Evolutionary conservation across 202 grass and related monocot species (phyloP).

Genomic region (Cymbopogon flexuosus): DNA sequence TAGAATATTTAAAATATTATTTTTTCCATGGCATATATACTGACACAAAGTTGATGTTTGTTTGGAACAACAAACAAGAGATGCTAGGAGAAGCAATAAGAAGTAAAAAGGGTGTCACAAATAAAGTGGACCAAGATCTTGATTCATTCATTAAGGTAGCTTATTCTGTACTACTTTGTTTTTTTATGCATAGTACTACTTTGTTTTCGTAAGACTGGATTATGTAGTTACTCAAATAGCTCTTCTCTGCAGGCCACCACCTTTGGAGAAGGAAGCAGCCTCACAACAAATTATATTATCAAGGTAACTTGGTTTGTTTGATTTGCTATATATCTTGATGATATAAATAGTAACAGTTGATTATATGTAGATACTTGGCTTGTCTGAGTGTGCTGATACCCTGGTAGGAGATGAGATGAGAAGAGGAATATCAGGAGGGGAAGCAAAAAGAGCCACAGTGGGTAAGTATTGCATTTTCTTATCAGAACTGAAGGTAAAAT

Average conservation of each 20-base stretch:
- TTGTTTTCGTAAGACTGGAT: background rate
- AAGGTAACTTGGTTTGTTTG: slow-evolving; percentile 39
- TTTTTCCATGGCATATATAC: slow-evolving; percentile 10
- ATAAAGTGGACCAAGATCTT: slow-evolving; percentile 53
- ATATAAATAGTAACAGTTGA: slow-evolving; percentile 22
- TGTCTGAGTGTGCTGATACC: slow-evolving; percentile 78
- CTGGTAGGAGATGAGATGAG: slow-evolving; percentile 84
- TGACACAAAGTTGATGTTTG: slow-evolving; percentile 30
- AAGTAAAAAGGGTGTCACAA: slow-evolving; percentile 35
- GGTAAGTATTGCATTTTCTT: slow-evolving; percentile 40
- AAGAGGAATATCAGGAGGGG: slow-evolving; percentile 96
- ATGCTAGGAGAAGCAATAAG: slow-evolving; percentile 68
- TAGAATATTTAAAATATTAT: background rate
- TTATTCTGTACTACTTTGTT: background rate
- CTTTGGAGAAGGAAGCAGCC: slow-evolving; percentile 69
- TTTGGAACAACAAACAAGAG: slow-evolving; percentile 42
- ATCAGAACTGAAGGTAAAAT: background rate
- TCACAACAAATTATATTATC: slow-evolving; percentile 75
- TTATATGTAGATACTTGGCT: slow-evolving; percentile 68
- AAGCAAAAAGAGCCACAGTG: slow-evolving; percentile 91
- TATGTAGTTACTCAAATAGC: slow-evolving; percentile 21
- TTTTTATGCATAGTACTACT: too few species aligned
- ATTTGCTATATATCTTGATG: slow-evolving; percentile 1
- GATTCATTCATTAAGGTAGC: slow-evolving; percentile 70
- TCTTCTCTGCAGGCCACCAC: slow-evolving; percentile 42